These are phyloP conservation scores for Chrysanthemum seticuspe DNA, from an alignment of 129 eudicot genomes.

Conservation along the genomic window DNA sequence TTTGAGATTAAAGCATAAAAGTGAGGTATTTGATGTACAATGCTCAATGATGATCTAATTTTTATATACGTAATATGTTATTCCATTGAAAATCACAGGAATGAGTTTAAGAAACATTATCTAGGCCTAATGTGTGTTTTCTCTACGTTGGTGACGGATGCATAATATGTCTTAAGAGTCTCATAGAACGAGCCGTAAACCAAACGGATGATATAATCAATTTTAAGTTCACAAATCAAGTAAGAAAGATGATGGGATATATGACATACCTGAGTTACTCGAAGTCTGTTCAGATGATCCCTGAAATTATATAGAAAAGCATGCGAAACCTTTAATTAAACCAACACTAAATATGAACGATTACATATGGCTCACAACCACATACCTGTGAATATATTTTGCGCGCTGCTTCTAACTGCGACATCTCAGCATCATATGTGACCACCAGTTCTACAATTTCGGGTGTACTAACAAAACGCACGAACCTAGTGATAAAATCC, in stretches of 20 bases:
- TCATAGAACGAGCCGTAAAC: too few species aligned
- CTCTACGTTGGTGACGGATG: too few species aligned
- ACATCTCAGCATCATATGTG: conserved; percentile 90
- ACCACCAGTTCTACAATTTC: conserved; percentile 88
- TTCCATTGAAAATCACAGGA: too few species aligned
- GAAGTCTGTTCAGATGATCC: conserved; percentile 60
- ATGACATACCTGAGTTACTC: conserved; percentile 38
- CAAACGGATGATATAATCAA: background rate
- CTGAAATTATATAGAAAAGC: conserved; percentile 47
- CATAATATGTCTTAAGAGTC: too few species aligned
- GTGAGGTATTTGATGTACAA: background rate
- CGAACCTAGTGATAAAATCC: conserved; percentile 59
- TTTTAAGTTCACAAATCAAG: conserved; percentile 18
- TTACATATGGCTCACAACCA: conserved; percentile 26
- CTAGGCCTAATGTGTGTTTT: too few species aligned
- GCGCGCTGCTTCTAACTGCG: conserved; percentile 96
- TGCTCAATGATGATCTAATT: background rate
- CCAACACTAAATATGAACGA: conserved; percentile 3
- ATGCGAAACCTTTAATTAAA: conserved; percentile 2
- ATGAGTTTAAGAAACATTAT: too few species aligned
- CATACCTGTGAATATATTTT: conserved; percentile 86
- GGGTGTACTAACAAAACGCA: conserved; percentile 95
- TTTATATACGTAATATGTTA: background rate
- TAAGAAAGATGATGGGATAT: conserved; percentile 12
- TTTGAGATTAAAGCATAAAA: background rate